Conservation (phyloP, 148 eudicot species). For the Nepenthes gracilis region DNA sequence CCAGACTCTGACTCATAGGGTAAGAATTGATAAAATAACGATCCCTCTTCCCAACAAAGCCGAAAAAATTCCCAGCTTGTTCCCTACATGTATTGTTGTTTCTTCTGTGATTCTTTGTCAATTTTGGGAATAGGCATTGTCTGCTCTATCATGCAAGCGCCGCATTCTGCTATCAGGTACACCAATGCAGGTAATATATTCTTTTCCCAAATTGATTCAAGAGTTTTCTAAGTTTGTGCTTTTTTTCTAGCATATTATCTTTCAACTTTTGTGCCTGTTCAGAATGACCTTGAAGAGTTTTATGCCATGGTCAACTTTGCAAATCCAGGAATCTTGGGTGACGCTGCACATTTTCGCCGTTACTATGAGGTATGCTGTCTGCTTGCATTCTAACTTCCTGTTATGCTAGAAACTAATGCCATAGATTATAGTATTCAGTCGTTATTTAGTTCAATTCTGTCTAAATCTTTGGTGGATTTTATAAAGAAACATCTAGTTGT, state of each 20-base stretch:
- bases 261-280: constrained; percentile 6
- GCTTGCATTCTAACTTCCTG: neutral
- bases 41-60: neutral
- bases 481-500: too few species aligned
- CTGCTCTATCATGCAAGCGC: constrained; percentile 81
- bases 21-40: constrained; percentile 19
- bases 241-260: neutral
- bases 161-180: constrained; percentile 93
- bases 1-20: constrained; percentile 87
- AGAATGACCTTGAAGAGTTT: constrained; percentile 98
- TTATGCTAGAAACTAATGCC: too few species aligned
- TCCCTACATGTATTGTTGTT: neutral
- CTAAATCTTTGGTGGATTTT: too few species aligned
- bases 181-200: constrained; percentile 80
- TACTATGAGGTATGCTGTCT: constrained; percentile 62
- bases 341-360: constrained; percentile 82
- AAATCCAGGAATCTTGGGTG: constrained; percentile 91
- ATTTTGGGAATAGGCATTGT: constrained; percentile 56
- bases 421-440: too few species aligned
- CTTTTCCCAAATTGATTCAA: constrained; percentile 1
- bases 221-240: constrained; percentile 1
- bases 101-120: constrained; percentile 1
- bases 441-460: too few species aligned
- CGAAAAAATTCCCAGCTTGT: neutral
- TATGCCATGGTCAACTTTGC: constrained; percentile 95